phyloP scores from a whole-genome alignment of 1,284 basidiomycete genomes.

The Ganoderma lucidum region DNA sequence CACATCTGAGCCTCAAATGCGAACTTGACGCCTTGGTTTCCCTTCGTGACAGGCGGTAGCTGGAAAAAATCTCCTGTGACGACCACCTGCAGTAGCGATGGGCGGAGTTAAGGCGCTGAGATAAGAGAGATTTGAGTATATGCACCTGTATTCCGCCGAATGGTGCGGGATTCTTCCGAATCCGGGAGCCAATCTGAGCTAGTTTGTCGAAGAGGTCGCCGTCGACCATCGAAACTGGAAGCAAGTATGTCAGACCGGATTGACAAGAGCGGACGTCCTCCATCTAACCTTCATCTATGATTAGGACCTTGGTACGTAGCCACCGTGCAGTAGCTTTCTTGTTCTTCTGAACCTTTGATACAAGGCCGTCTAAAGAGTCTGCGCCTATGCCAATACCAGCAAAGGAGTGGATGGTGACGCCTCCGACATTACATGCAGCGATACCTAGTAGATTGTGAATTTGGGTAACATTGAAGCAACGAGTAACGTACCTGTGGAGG shows the following conservation, averaged over 20 bases:
- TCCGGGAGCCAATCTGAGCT: constrained; percentile 64
- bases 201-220: constrained; percentile 89
- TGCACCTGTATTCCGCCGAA: constrained; percentile 92
- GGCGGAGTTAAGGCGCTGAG: constrained; percentile 1
- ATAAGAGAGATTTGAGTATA: constrained; percentile 6
- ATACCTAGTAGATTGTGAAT: constrained; percentile 61
- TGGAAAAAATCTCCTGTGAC: constrained; percentile 95
- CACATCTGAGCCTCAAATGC: constrained; percentile 89
- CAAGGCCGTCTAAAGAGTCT: constrained; percentile 64
- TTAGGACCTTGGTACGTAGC: constrained; percentile 79
- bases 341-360: constrained; percentile 72
- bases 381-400: constrained; percentile 87
- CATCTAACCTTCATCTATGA: constrained; percentile 87
- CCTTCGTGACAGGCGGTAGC: constrained; percentile 85
- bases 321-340: constrained; percentile 76
- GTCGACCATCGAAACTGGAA: constrained; percentile 91
- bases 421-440: constrained; percentile 92
- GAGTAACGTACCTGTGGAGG: constrained; percentile 74
- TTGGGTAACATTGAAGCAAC: constrained; percentile 11
- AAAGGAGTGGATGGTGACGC: constrained; percentile 91
- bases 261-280: background rate
- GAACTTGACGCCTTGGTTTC: constrained; percentile 60
- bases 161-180: constrained; percentile 66
- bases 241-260: background rate
- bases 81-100: constrained; percentile 61